Base-by-base conservation (phyloP, 2,329 filamentous ascomycete species). In the Karstenula rhodostoma region DNA sequence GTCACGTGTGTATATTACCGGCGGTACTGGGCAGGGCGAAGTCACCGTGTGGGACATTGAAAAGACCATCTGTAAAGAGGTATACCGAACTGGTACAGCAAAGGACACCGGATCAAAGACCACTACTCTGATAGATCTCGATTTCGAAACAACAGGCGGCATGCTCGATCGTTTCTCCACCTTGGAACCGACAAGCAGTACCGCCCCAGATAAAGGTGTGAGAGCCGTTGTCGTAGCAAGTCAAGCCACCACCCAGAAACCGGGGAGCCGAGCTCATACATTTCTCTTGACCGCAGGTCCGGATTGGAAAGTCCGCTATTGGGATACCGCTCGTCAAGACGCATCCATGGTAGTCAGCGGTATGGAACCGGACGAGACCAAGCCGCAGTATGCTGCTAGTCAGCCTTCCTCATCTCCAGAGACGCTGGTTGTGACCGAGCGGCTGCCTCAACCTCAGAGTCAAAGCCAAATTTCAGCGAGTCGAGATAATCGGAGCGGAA, bases 31-130 rank as follows among this genome's bases (percentile, higher is more conserved):
- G 4, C 89, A 92, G 62, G 93, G 93, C 17, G 95, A 99, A 74
- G 87, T 99, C 33, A 96, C 93, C 0, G 91, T 96, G 0, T 99
- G 95, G 95, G 95, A 98, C 72, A 83, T 98, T 17, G 94, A 98
- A 74, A 96, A 94, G 79, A 88, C 89, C 8, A 86, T 91, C 48
- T 99, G 95, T 72, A 87, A 92, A 60, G 94, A 98, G 75, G 89
- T 97, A 1, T 97, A 96, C 75, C 89, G 93, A 75, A 75, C 88
- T 1, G 86, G 86, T 27, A 56, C 55, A 13, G 67, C 68, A 40
- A 76, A 72, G 61, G 73, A 76, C 27, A 70, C 65, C 3, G 73
- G 73, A 4, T 66, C 61, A 10, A 87, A 78, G 85, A 90, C 59
- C 81, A 78, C 70, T 74, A 90, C 94, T 48, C 86, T 94, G 2